Base-by-base conservation (phyloP, 2,329 filamentous ascomycete genomes). In the Hymenoscyphus fructigenus region DNA sequence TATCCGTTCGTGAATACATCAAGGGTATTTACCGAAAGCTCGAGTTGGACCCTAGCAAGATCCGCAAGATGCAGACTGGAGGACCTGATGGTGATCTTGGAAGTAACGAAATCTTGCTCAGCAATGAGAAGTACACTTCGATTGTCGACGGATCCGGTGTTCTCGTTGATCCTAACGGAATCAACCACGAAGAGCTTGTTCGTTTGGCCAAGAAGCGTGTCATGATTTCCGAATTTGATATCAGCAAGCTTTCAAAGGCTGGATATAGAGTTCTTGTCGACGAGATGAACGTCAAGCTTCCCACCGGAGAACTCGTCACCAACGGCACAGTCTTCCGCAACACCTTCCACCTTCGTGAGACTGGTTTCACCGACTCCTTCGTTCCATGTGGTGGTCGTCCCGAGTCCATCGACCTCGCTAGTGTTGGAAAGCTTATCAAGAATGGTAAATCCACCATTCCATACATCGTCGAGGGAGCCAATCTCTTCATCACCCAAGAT, bases 401-500 rank as follows among this genome's bases (percentile, higher is more conserved):
- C 1, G 95, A 98, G 79, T 97, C 94, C 0, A 97, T 99, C 71
- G 94, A 99, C 76, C 86, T 98, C 65, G 90, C 91, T 63, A 92
- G 90, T 7, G 94, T 93, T 67, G 89, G 85, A 79, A 92, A 91
- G 77, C 85, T 99, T 68, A 98, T 99, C 78, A 88, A 90, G 76
- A 88, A 97, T 68, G 93, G 93, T 80, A 97, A 96, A 82, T 84
- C 86, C 26, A 87, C 85, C 12, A 90, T 99, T 66, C 93, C 94
- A 0, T 99, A 96, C 80, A 95, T 99, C 62, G 94, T 99, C 56
- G 95, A 99, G 80, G 95, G 95, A 61, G 95, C 95, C 78, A 99
- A 98, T 78, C 84, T 99, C 62, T 99, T 99, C 85, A 96, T 99
- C 80, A 97, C 95, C 0, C 95, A 99, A 79, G 95, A 99, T 74